Conservation (phyloP, 2,329 filamentous ascomycete genomes). For the Thelonectria rubi region DNA sequence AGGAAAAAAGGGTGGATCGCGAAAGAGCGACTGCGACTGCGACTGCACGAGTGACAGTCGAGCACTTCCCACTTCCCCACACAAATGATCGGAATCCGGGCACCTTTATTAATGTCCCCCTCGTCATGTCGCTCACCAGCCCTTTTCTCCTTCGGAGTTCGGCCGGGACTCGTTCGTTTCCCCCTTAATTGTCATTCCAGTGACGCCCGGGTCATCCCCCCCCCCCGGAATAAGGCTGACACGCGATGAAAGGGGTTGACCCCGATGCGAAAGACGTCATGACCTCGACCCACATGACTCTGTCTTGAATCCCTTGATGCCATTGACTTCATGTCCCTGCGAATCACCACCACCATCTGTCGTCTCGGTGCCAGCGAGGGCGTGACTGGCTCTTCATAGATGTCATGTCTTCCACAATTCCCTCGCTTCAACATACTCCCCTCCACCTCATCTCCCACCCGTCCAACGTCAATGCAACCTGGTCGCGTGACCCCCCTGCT, state of each 20-base stretch:
- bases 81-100: neutral
- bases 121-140: neutral
- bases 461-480: too few species aligned
- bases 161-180: neutral
- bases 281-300: neutral
- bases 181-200: neutral
- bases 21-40: too few species aligned
- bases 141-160: neutral
- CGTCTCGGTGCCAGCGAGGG: too few species aligned
- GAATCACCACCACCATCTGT: neutral
- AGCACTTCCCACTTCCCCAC: neutral
- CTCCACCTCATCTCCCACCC: too few species aligned
- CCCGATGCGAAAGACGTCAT: neutral
- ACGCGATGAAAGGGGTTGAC: neutral
- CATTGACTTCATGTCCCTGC: neutral
- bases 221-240: slow-evolving; percentile 8
- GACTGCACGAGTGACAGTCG: too few species aligned
- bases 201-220: neutral
- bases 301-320: neutral
- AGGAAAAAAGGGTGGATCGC: neutral
- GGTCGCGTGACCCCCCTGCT: too few species aligned
- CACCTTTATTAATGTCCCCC: too few species aligned
- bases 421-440: too few species aligned
- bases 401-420: too few species aligned
- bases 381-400: too few species aligned